Percentiles rank a stretch among this genome's conserved stretches.
phyloP scores from a whole-genome alignment of 345 rosid species.

The Brassica nigra region DNA sequence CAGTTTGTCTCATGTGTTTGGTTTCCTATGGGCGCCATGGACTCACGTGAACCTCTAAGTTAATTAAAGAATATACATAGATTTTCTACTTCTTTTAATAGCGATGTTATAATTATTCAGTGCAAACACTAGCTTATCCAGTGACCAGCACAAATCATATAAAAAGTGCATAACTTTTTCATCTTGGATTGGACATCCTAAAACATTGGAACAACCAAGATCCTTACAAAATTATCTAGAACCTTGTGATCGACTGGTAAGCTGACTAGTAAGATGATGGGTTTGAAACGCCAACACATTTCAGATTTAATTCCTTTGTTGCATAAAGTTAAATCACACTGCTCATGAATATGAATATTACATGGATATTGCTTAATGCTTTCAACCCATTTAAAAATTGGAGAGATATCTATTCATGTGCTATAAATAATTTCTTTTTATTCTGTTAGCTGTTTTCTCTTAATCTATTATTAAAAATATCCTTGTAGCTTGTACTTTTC shows the following conservation, averaged over 20 bases:
- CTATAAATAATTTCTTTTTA: neutral
- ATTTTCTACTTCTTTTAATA: neutral
- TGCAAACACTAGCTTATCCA: neutral
- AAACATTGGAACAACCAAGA: neutral
- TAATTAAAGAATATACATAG: neutral
- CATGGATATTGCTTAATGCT: no score
- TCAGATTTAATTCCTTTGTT: no score
- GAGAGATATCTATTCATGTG: no score
- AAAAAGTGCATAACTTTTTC: neutral
- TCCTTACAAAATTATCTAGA: neutral
- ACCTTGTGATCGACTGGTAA: neutral
- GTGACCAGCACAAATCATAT: neutral
- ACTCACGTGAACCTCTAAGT: conserved; percentile 47
- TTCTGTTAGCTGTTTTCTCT: neutral
- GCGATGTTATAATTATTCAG: neutral
- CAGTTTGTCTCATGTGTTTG: conserved; percentile 42
- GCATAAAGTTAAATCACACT: no score
- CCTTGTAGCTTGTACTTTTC: neutral
- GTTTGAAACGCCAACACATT: no score
- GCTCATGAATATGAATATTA: no score
- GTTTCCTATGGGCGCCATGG: conserved; percentile 38
- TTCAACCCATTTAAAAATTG: no score
- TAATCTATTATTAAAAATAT: neutral
- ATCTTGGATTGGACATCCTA: neutral
- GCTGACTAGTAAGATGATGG: no score